phyloP scores from a whole-genome alignment of 2,329 filamentous ascomycete genomes.

The Penicillium brasilianum region DNA sequence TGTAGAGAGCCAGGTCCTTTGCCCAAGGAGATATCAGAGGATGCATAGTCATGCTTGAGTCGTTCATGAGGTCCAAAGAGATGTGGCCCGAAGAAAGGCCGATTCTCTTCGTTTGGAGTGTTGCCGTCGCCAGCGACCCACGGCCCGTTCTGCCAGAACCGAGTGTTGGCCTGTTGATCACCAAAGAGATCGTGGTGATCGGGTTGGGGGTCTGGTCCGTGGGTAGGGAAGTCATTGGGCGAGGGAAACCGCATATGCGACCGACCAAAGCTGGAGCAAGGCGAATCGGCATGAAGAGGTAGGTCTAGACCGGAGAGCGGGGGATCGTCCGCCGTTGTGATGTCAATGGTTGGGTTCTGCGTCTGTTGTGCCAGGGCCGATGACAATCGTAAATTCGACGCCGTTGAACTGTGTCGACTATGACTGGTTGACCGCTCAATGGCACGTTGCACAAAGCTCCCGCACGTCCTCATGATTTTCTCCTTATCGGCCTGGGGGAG shows the following conservation, averaged over 20 bases:
- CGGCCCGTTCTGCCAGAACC: constrained; percentile 51
- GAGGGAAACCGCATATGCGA: constrained; percentile 50
- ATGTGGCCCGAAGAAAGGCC: constrained; percentile 51
- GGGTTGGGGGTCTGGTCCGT: constrained; percentile 42
- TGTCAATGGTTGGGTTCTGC: constrained; percentile 49
- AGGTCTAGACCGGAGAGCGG: constrained; percentile 45
- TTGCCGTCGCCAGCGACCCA: constrained; percentile 50
- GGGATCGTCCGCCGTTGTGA: constrained; percentile 47
- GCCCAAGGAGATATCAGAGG: constrained; percentile 50
- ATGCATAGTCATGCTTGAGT: constrained; percentile 51
- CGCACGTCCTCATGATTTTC: constrained; percentile 50
- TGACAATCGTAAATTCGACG: constrained; percentile 45
- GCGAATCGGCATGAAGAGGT: constrained; percentile 49
- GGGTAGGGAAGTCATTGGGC: constrained; percentile 47
- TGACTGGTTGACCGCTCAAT: constrained; percentile 44
- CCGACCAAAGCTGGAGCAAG: constrained; percentile 50
- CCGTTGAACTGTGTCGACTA: constrained; percentile 43
- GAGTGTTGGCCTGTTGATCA: constrained; percentile 51
- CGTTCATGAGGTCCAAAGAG: constrained; percentile 46
- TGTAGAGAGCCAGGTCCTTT: constrained; percentile 50
- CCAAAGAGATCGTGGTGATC: constrained; percentile 53
- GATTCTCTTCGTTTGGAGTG: constrained; percentile 49
- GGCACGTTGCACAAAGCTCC: constrained; percentile 47
- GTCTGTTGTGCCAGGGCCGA: constrained; percentile 48
- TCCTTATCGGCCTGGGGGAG: constrained; percentile 48